Evolutionary conservation across 2,329 filamentous ascomycete genomes (phyloP), one percentile per base, ranked within the genome.

Genomic region (Xylaria digitata): DNA sequence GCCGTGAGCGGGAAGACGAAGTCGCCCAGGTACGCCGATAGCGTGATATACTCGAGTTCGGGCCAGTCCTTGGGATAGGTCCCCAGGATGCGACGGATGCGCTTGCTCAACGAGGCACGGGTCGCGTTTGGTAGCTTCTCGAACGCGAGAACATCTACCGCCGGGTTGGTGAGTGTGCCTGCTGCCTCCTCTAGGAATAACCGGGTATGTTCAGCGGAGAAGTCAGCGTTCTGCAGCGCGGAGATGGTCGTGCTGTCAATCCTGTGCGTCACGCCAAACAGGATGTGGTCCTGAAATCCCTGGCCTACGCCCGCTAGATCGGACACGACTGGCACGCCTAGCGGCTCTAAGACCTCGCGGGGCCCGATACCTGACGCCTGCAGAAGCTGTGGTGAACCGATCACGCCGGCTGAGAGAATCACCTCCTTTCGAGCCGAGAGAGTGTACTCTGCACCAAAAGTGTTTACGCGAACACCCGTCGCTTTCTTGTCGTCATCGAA

Each of bases 361-460:
- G 54, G 54, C 1, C 61, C 61, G 1, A 64, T 11, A 1, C 61
- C 61, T 0, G 63, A 66, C 2, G 43, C 57, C 21, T 57, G 34
- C 0, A 66, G 45, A 0, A 66, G 17, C 23, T 66, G 63, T 1
- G 63, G 63, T 8, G 43, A 45, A 1, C 17, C 13, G 13, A 65
- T 43, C 1, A 42, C 56, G 3, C 63, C 63, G 1, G 56, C 63
- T 1, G 63, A 32, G 2, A 65, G 1, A 15, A 65, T 61, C 11
- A 65, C 63, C 19, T 65, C 63, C n/a, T 61, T 61, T 9, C 6
- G 78, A 75, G 61, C 61, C 1, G 37, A 40, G 0, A 64, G 13
- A 1, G 26, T 53, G 15, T 59, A 59, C 13, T 45, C 9, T 6
- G 26, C 15, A 4, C 49, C 48, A 1, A 30, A 21, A 0, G 55